Conservation (phyloP, 2,329 filamentous ascomycete species). For the Apiospora malaysiana region DNA sequence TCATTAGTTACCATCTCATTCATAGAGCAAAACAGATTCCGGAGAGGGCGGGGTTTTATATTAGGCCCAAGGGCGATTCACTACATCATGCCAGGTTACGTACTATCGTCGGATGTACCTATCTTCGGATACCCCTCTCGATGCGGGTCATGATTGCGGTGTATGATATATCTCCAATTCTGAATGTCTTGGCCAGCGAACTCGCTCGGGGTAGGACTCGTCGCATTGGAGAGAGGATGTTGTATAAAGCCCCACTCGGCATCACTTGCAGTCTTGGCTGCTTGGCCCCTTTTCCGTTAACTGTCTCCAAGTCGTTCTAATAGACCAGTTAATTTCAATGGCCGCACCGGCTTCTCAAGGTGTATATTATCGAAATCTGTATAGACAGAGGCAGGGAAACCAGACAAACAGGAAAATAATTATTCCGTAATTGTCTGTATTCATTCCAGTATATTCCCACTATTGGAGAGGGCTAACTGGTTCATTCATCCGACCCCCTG, state of each 20-base stretch:
- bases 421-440: too few species aligned
- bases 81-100: too few species aligned
- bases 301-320: too few species aligned
- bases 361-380: too few species aligned
- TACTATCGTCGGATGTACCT: background rate
- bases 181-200: background rate
- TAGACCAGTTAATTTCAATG: too few species aligned
- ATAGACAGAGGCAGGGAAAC: too few species aligned
- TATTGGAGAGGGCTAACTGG: too few species aligned
- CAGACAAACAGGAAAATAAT: too few species aligned
- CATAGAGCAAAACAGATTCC: background rate
- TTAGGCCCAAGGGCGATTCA: background rate
- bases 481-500: too few species aligned
- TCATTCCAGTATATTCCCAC: too few species aligned
- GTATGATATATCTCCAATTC: background rate
- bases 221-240: background rate
- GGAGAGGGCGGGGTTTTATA: background rate
- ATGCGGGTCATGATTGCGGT: background rate
- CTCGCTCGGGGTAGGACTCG: background rate
- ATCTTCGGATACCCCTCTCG: background rate
- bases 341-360: too few species aligned
- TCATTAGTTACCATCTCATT: background rate
- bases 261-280: background rate
- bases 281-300: background rate
- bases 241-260: background rate